Percentiles rank a stretch among this genome's conserved stretches.
Evolutionary conservation across 257 asterid species (phyloP).

Genomic region (Solanum clarkiae): DNA sequence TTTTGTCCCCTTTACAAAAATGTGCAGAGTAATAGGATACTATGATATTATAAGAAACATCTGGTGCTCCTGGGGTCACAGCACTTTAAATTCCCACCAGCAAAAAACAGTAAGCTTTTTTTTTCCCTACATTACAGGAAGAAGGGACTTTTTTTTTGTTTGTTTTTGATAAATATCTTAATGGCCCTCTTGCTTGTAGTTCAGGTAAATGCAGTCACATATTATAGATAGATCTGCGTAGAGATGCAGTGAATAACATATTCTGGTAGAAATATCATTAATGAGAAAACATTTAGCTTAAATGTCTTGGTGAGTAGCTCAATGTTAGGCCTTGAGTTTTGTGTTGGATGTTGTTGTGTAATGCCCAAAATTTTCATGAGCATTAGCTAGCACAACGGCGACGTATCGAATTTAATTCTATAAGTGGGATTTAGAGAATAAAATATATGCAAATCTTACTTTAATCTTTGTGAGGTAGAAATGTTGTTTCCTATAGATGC

Average conservation of each 20-base stretch:
- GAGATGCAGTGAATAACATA: neutral
- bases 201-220: neutral
- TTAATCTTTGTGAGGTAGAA: too few relatives aligned
- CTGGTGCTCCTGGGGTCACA: neutral
- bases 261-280: neutral
- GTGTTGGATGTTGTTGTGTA: neutral
- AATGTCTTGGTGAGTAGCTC: neutral
- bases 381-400: neutral
- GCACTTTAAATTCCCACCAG: neutral
- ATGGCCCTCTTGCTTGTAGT: neutral
- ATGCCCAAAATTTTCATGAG: neutral
- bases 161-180: neutral
- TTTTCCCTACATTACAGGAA: neutral
- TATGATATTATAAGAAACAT: neutral
- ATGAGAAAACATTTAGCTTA: neutral
- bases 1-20: neutral
- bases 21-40: neutral
- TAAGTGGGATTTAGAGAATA: too few relatives aligned
- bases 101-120: neutral
- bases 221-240: neutral
- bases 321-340: neutral
- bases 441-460: too few relatives aligned
- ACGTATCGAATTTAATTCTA: too few relatives aligned
- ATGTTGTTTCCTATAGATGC: too few relatives aligned
- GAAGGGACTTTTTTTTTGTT: neutral